phyloP scores from a whole-genome alignment of 306 rosid genomes.

The Lithocarpus polystachyus region DNA sequence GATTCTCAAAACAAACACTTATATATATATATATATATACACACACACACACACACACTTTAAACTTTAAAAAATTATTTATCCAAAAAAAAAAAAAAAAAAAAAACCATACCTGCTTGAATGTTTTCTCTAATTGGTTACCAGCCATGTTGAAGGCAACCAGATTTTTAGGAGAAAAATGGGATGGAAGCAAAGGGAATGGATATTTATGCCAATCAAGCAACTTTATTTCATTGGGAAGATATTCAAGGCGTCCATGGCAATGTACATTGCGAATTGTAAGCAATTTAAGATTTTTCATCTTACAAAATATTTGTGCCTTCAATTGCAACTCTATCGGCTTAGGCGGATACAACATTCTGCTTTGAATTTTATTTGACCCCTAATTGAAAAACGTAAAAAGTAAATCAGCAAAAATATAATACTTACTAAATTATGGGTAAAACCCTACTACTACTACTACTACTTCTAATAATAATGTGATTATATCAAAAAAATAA shows the following conservation, averaged over 20 bases:
- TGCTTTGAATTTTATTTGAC: too few species aligned
- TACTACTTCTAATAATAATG: too few species aligned
- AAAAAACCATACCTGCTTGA: neutral
- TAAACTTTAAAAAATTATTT: too few species aligned
- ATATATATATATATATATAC: too few species aligned
- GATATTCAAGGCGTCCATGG: neutral
- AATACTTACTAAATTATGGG: too few species aligned
- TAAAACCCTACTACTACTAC: too few species aligned
- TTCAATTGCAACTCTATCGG: neutral
- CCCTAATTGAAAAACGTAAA: neutral
- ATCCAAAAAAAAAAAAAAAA: too few species aligned
- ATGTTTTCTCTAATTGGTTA: constrained; percentile 16
- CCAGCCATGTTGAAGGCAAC: constrained; percentile 25
- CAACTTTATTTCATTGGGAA: neutral
- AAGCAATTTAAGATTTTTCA: neutral
- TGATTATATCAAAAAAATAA: too few species aligned
- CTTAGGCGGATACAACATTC: too few species aligned
- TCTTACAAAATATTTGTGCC: neutral
- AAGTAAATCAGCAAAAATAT: neutral
- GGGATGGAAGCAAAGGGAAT: constrained; percentile 14
- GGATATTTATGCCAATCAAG: neutral
- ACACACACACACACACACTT: too few species aligned
- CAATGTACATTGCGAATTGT: neutral
- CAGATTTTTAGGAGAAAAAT: constrained; percentile 30
- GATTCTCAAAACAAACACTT: too few species aligned